phyloP scores from a whole-genome alignment of 495 filamentous ascomycete species.

The Lasiosphaeris hirsuta region DNA sequence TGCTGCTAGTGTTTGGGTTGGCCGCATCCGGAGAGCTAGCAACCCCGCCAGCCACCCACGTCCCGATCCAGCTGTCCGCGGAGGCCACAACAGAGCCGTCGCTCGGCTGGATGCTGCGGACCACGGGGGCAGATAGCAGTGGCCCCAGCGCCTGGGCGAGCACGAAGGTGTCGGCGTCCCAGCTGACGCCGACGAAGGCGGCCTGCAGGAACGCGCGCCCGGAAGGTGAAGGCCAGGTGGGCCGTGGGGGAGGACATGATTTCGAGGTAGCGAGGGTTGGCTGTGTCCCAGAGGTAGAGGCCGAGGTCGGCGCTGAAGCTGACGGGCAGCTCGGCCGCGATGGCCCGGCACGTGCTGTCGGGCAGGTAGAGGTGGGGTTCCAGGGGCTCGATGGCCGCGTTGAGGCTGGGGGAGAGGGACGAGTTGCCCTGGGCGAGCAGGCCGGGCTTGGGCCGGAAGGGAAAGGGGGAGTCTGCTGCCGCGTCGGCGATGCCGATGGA shows the following conservation, averaged over 20 bases:
- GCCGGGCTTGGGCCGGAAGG: too few species aligned
- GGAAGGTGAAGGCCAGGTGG: slow-evolving; percentile 50
- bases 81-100: too few species aligned
- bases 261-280: slow-evolving; percentile 34
- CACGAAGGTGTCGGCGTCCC: slow-evolving; percentile 20
- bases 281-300: slow-evolving; percentile 52
- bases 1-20: too few species aligned
- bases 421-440: too few species aligned
- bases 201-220: slow-evolving; percentile 58
- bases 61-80: too few species aligned
- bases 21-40: too few species aligned
- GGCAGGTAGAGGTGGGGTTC: slow-evolving; percentile 51
- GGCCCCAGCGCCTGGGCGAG: slow-evolving; percentile 20
- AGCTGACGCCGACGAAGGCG: slow-evolving; percentile 54
- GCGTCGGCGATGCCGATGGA: too few species aligned
- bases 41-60: too few species aligned
- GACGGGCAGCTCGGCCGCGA: slow-evolving; percentile 46
- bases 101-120: too few species aligned
- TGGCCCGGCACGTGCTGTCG: slow-evolving; percentile 46
- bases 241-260: slow-evolving; percentile 48
- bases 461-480: too few species aligned
- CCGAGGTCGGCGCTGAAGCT: slow-evolving; percentile 36
- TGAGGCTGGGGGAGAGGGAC: too few species aligned
- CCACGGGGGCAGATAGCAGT: too few species aligned
- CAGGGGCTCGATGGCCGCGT: background rate